phyloP scores from a whole-genome alignment of 2,329 filamentous ascomycete species.

The Cordyceps militaris region DNA sequence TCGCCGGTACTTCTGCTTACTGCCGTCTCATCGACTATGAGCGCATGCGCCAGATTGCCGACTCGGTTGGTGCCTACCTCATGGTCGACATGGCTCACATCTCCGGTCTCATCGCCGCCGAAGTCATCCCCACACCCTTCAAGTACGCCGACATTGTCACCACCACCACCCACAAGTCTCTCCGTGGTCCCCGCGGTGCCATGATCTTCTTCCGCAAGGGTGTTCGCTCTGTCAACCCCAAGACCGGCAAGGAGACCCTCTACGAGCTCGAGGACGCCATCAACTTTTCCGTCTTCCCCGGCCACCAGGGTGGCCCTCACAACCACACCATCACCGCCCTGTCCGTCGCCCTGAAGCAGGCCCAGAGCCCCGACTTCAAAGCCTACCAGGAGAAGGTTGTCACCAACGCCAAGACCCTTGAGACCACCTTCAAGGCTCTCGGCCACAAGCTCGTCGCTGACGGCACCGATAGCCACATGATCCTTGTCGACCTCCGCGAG shows the following conservation, averaged over 20 bases:
- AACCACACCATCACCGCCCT: conserved; percentile 99
- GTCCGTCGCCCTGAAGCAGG: conserved; percentile 91
- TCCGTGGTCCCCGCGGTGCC: conserved; percentile 91
- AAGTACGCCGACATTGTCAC: conserved; percentile 91
- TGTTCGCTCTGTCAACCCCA: conserved; percentile 79
- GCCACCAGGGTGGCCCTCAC: conserved; percentile 96
- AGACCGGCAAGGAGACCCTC: conserved; percentile 80
- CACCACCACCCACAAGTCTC: conserved; percentile 98
- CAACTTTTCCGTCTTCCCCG: conserved; percentile 98
- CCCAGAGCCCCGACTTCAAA: conserved; percentile 82
- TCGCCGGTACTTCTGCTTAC: conserved; percentile 96
- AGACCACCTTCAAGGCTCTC: conserved; percentile 74
- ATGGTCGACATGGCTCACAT: conserved; percentile 99
- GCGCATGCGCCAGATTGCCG: conserved; percentile 92
- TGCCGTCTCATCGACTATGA: conserved; percentile 95
- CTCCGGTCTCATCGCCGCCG: conserved; percentile 87
- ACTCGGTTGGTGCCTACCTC: conserved; percentile 88
- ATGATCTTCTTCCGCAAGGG: conserved; percentile 99
- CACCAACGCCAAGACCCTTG: conserved; percentile 86
- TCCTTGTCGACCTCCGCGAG: conserved; percentile 87
- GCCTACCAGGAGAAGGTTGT: conserved; percentile 90
- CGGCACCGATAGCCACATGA: conserved; percentile 96
- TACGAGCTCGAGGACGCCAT: conserved; percentile 95
- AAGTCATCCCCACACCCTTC: conserved; percentile 91
- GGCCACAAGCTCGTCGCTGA: conserved; percentile 93